These are phyloP conservation scores for Xylogone sp. DNA, from an alignment of 2,329 filamentous ascomycete genomes.

Conservation along the genomic window DNA sequence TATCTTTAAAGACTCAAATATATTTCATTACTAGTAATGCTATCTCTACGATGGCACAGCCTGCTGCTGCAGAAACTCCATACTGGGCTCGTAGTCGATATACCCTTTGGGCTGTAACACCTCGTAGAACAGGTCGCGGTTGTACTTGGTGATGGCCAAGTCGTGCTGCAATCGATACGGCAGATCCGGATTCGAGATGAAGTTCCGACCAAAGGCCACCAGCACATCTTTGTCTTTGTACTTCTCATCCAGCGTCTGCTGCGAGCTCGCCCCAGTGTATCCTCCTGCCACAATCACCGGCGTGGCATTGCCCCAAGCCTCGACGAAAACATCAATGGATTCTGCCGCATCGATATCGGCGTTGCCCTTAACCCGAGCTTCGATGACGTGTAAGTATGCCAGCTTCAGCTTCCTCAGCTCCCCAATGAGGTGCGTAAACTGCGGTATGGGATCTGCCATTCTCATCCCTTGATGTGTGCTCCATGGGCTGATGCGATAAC, in stretches of 20 bases:
- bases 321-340: slow-evolving; percentile 35
- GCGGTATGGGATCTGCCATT: slow-evolving; percentile 56
- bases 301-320: slow-evolving; percentile 40
- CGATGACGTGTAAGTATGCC: slow-evolving; percentile 60
- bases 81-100: slow-evolving; percentile 20
- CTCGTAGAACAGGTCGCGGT: slow-evolving; percentile 9
- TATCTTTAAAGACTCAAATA: too few relatives aligned
- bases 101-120: slow-evolving; percentile 23
- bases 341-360: slow-evolving; percentile 33
- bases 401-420: slow-evolving; percentile 46
- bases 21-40: too few relatives aligned
- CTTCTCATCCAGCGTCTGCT: slow-evolving; percentile 29
- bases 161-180: slow-evolving; percentile 15
- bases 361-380: slow-evolving; percentile 30
- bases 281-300: slow-evolving; percentile 1
- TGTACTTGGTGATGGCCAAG: background rate
- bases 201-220: slow-evolving; percentile 25
- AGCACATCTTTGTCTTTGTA: slow-evolving; percentile 2
- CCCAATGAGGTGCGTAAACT: slow-evolving; percentile 54
- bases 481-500: slow-evolving; percentile 56
- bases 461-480: slow-evolving; percentile 57
- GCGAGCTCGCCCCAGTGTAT: slow-evolving; percentile 19
- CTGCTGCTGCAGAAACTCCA: slow-evolving; percentile 14
- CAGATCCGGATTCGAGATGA: slow-evolving; percentile 37
- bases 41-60: too few relatives aligned